phyloP scores from a whole-genome alignment of 805 yeast species.

The Metschnikowia corniflorae region DNA sequence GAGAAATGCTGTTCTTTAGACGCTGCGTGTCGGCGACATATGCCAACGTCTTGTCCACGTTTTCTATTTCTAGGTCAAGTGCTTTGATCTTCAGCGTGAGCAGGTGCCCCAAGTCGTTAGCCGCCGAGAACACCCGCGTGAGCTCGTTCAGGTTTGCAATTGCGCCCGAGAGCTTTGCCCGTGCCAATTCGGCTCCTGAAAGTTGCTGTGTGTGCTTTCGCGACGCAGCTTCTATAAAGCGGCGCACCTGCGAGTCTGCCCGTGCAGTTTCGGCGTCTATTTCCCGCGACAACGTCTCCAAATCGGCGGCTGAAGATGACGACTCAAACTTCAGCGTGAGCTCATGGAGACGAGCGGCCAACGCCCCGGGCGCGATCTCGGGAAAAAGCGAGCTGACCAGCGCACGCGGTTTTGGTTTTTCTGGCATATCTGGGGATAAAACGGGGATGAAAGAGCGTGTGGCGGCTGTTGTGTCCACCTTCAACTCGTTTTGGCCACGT shows the following conservation, averaged over 20 bases:
- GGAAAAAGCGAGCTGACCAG: slow-evolving; percentile 13
- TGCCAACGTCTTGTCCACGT: slow-evolving; percentile 57
- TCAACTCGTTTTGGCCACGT: too few species aligned
- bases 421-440: not conserved
- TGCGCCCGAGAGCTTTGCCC: slow-evolving; percentile 63
- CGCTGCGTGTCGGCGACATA: slow-evolving; percentile 64
- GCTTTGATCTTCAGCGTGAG: slow-evolving; percentile 68
- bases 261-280: slow-evolving; percentile 26
- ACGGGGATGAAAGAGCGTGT: too few species aligned
- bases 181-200: slow-evolving; percentile 51
- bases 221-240: slow-evolving; percentile 23
- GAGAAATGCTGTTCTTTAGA: slow-evolving; percentile 62
- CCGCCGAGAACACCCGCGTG: slow-evolving; percentile 50
- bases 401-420: not conserved
- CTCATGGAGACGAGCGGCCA: slow-evolving; percentile 7
- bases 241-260: slow-evolving; percentile 27
- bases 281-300: slow-evolving; percentile 22
- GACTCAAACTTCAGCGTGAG: slow-evolving; percentile 14
- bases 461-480: too few species aligned
- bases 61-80: slow-evolving; percentile 64
- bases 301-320: slow-evolving; percentile 29
- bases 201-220: slow-evolving; percentile 36
- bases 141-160: slow-evolving; percentile 55
- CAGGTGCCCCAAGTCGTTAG: slow-evolving; percentile 61
- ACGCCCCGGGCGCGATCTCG: slow-evolving; percentile 8